These are phyloP conservation scores for Spathaspora gorwiae DNA, from an alignment of 805 yeast genomes.

Conservation along the genomic window DNA sequence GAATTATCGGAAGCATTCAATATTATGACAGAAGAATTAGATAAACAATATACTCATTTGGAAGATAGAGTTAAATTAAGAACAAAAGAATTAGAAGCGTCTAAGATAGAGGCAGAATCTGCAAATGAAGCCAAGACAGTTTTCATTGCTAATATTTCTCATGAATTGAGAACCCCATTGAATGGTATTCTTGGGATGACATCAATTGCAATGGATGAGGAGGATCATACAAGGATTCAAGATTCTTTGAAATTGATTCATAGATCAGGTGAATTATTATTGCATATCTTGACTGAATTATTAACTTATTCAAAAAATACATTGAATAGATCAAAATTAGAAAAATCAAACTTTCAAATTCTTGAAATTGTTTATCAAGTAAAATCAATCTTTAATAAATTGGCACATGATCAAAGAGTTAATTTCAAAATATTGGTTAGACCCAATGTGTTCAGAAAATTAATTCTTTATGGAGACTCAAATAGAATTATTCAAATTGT, in stretches of 20 bases:
- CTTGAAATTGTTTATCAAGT: conserved; percentile 82
- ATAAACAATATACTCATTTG: conserved; percentile 73
- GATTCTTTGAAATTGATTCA: conserved; percentile 77
- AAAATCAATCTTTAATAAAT: conserved; percentile 75
- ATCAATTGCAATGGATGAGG: conserved; percentile 86
- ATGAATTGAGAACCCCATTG: conserved; percentile 87
- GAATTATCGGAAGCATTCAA: conserved; percentile 87
- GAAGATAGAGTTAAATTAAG: conserved; percentile 86
- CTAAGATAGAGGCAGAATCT: conserved; percentile 83
- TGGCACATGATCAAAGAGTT: conserved; percentile 75
- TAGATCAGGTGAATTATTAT: conserved; percentile 83
- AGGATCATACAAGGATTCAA: conserved; percentile 61
- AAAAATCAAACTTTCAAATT: conserved; percentile 74
- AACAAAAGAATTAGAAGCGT: conserved; percentile 83
- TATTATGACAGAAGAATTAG: conserved; percentile 84
- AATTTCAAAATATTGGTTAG: conserved; percentile 55
- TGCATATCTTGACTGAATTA: conserved; percentile 86
- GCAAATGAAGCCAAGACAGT: conserved; percentile 94
- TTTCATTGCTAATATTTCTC: conserved; percentile 29
- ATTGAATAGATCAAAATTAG: conserved; percentile 74
- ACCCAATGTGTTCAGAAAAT: conserved; percentile 57
- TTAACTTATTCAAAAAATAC: conserved; percentile 92
- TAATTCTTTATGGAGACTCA: conserved; percentile 80
- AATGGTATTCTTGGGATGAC: conserved; percentile 97
- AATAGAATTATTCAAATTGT: conserved; percentile 87